Evolutionary conservation across 805 yeast genomes (phyloP).

Genomic region (Candida sanyiensis): DNA sequence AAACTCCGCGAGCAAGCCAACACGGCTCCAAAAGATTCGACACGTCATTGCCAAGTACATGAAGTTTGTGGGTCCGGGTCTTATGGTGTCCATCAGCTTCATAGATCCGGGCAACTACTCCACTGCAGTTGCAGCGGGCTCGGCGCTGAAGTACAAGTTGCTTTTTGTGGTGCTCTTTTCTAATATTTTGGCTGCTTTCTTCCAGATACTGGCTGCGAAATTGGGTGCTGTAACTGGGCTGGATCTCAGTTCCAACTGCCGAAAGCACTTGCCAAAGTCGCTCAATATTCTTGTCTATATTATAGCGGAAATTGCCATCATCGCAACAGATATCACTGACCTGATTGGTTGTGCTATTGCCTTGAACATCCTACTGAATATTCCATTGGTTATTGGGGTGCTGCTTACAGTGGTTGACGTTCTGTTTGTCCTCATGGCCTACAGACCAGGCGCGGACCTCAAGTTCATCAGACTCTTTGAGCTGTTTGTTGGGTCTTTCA

Average conservation of each 20-base stretch:
- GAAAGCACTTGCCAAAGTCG: conserved; percentile 60
- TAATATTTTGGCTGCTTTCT: conserved; percentile 78
- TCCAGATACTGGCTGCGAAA: conserved; percentile 80
- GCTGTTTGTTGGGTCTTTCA: conserved; percentile 69
- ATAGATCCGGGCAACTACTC: conserved; percentile 98
- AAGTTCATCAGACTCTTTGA: conserved; percentile 75
- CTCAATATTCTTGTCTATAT: conserved; percentile 59
- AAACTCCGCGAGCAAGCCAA: background rate
- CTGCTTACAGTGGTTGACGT: conserved; percentile 83
- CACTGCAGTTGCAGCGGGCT: conserved; percentile 92
- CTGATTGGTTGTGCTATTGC: conserved; percentile 98
- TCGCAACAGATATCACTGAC: conserved; percentile 95
- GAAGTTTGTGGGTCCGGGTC: conserved; percentile 85
- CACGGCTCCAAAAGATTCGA: conserved; percentile 10
- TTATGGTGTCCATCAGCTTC: conserved; percentile 91
- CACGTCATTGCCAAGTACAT: conserved; percentile 31
- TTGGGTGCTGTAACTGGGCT: conserved; percentile 92
- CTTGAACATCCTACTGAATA: conserved; percentile 69
- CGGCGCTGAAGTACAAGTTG: conserved; percentile 73
- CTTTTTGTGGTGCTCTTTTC: conserved; percentile 74
- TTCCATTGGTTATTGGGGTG: conserved; percentile 83
- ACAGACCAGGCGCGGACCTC: conserved; percentile 79
- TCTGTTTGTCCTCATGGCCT: conserved; percentile 77
- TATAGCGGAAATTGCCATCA: conserved; percentile 84
- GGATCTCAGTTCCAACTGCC: conserved; percentile 84